Evolutionary conservation across 352 stramenopile species (phyloP).

Genomic region (Phytophthora colocasiae): DNA sequence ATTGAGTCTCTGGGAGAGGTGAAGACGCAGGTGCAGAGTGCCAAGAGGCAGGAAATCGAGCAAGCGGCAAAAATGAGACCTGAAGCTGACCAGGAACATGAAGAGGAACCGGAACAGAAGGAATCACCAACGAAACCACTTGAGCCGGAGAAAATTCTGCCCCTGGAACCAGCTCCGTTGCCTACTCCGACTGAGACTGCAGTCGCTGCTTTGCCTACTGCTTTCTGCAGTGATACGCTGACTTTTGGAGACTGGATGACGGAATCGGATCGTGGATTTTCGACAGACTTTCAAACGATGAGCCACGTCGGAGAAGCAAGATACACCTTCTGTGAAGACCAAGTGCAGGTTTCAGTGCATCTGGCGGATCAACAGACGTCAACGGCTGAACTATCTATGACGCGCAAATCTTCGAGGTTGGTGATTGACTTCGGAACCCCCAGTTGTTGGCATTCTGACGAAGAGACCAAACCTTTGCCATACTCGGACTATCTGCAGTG

Average conservation of each 20-base stretch:
- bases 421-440: constrained; percentile 65
- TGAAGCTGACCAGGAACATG: background rate
- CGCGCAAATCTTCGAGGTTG: constrained; percentile 30
- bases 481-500: constrained; percentile 37
- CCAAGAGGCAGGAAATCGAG: constrained; percentile 20
- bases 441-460: constrained; percentile 45
- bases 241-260: constrained; percentile 26
- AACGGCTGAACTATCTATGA: constrained; percentile 23
- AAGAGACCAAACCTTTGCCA: constrained; percentile 41
- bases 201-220: constrained; percentile 8
- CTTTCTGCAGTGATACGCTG: constrained; percentile 16
- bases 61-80: too few relatives aligned
- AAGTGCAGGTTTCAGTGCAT: constrained; percentile 24
- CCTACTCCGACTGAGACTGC: background rate
- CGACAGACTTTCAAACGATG: constrained; percentile 13
- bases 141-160: constrained; percentile 10
- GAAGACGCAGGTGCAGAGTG: constrained; percentile 4
- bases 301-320: constrained; percentile 11
- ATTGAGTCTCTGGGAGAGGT: constrained; percentile 27
- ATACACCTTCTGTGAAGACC: constrained; percentile 26
- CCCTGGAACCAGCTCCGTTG: constrained; percentile 19
- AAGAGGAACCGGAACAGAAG: constrained; percentile 1
- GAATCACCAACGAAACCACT: background rate
- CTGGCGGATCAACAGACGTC: constrained; percentile 26
- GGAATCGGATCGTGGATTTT: constrained; percentile 3